Evolutionary conservation across 2,329 filamentous ascomycete genomes (phyloP).

Genomic region (Drechslerella dactyloides): DNA sequence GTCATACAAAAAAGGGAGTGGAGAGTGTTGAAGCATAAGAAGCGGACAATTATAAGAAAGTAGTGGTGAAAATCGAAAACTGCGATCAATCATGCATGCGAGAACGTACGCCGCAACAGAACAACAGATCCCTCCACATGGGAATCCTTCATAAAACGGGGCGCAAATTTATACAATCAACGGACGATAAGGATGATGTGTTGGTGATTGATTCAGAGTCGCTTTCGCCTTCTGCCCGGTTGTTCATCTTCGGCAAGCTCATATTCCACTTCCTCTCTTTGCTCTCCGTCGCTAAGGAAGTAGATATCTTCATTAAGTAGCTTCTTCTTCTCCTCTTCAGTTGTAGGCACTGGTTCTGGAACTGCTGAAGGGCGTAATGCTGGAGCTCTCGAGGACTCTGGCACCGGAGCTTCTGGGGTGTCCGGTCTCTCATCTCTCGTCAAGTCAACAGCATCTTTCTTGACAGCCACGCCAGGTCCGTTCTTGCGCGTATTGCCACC

Average conservation of each 20-base stretch:
- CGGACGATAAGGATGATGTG: not conserved
- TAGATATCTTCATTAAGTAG: not conserved
- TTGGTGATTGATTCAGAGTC: not conserved
- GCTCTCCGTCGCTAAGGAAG: not conserved
- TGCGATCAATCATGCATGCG: not conserved
- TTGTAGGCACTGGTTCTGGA: no score
- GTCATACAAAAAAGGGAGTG: no score
- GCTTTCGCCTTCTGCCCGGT: not conserved
- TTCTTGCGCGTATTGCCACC: no score
- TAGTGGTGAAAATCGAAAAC: not conserved
- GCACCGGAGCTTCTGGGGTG: not conserved
- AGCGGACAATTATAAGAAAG: not conserved
- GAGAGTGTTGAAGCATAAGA: no score
- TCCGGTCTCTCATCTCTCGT: no score
- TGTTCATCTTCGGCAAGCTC: not conserved
- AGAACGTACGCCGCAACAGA: constrained; percentile 1
- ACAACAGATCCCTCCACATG: not conserved
- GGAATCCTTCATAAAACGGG: constrained; percentile 1
- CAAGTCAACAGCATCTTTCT: no score
- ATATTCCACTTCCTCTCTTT: not conserved
- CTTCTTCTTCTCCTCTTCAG: no score
- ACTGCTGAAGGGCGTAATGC: not conserved
- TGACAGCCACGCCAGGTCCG: no score
- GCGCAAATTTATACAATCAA: not conserved
- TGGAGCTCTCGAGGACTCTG: not conserved